Percentiles rank a stretch among this genome's conserved stretches.
Conservation (phyloP, 2,329 filamentous ascomycete species). For the Emergomyces orientalis region DNA sequence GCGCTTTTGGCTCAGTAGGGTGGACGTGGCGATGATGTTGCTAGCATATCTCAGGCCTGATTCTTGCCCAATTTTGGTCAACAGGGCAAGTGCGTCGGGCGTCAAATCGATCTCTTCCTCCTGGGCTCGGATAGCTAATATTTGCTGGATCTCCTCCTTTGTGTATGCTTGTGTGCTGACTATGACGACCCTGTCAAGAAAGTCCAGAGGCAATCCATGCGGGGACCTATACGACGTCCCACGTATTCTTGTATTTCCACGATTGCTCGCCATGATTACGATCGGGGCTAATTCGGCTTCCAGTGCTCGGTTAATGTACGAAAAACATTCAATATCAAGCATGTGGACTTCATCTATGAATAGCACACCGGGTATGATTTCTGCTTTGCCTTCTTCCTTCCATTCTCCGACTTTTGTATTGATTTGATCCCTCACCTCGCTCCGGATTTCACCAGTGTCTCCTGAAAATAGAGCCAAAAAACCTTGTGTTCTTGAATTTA, state of each 20-base stretch:
- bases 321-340: constrained; percentile 99
- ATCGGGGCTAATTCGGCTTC: constrained; percentile 93
- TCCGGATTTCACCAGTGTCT: constrained; percentile 94
- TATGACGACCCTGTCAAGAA: constrained; percentile 91
- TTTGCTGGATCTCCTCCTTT: constrained; percentile 79
- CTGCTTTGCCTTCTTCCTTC: constrained; percentile 98
- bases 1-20: constrained; percentile 77
- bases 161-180: constrained; percentile 84
- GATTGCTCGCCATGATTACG: constrained; percentile 98
- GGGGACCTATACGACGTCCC: constrained; percentile 90
- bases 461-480: constrained; percentile 96
- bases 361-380: constrained; percentile 91
- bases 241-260: constrained; percentile 81
- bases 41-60: constrained; percentile 90
- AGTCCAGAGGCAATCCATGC: constrained; percentile 89
- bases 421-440: constrained; percentile 96
- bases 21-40: constrained; percentile 91
- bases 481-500: constrained; percentile 97
- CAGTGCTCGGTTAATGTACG: constrained; percentile 92
- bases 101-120: constrained; percentile 94
- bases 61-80: constrained; percentile 93
- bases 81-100: constrained; percentile 77
- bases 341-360: constrained; percentile 99
- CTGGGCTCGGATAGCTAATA: constrained; percentile 81
- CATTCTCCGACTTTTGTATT: constrained; percentile 98